phyloP scores from a whole-genome alignment of 371 early-diverging fungal genomes.

The Coelomomyces lativittatus region DNA sequence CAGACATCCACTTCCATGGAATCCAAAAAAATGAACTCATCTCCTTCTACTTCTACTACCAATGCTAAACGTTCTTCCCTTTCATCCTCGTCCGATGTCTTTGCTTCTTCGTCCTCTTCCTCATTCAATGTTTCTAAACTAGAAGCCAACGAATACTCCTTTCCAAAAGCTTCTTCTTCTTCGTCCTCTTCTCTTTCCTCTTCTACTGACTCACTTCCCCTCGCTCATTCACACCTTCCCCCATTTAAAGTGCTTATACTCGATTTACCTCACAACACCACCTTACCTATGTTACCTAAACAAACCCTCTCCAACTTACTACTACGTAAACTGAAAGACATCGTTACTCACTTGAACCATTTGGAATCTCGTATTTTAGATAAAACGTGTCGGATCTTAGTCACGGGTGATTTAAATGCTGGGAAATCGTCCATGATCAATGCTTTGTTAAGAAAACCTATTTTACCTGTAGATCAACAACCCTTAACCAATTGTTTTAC shows the following conservation, averaged over 20 bases:
- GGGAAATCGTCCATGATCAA: constrained; percentile 94
- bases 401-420: constrained; percentile 87
- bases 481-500: constrained; percentile 86
- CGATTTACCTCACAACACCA: not conserved
- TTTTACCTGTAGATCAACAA: constrained; percentile 86
- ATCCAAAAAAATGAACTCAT: not conserved
- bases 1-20: not conserved
- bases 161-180: not conserved
- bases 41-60: not conserved
- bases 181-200: not conserved
- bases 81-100: not conserved
- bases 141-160: not conserved
- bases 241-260: not conserved
- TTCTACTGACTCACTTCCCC: not conserved
- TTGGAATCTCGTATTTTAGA: constrained; percentile 67
- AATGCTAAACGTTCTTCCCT: no score
- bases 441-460: constrained; percentile 65
- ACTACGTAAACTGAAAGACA: not conserved
- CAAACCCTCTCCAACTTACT: not conserved
- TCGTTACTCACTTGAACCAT: constrained; percentile 51
- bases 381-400: constrained; percentile 73
- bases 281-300: not conserved
- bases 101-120: not conserved
- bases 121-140: not conserved
- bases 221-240: not conserved